Evolutionary conservation across 2,329 filamentous ascomycete genomes (phyloP).

Genomic region (Drechslerella dactyloides): DNA sequence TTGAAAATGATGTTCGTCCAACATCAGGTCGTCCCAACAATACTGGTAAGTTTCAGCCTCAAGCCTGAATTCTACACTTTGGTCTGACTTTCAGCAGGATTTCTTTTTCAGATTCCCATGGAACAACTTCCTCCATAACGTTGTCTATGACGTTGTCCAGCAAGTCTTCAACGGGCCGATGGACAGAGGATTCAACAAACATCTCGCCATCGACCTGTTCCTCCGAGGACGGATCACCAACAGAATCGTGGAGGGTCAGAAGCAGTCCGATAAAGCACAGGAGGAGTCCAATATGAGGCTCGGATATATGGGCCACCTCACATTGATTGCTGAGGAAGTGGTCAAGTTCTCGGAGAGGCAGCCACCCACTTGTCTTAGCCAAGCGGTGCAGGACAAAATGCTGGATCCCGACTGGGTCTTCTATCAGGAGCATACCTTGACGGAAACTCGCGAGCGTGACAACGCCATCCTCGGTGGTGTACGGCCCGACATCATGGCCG

Average conservation of each 20-base stretch:
- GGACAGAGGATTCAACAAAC: constrained; percentile 91
- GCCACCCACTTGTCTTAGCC: constrained; percentile 83
- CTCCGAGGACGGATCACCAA: constrained; percentile 87
- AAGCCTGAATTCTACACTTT: constrained; percentile 6
- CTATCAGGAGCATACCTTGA: constrained; percentile 90
- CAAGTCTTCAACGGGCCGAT: constrained; percentile 99
- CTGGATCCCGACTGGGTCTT: constrained; percentile 90
- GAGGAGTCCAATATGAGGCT: constrained; percentile 83
- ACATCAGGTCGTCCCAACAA: constrained; percentile 90
- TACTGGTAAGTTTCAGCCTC: constrained; percentile 70
- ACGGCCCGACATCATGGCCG: constrained; percentile 85
- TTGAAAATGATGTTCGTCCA: constrained; percentile 97
- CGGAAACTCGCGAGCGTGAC: constrained; percentile 91
- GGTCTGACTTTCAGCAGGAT: constrained; percentile 64
- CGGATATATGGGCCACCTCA: constrained; percentile 98
- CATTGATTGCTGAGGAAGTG: constrained; percentile 95
- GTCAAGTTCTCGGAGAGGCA: constrained; percentile 97
- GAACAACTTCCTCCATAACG: constrained; percentile 99
- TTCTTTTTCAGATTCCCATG: constrained; percentile 99
- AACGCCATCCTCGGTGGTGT: constrained; percentile 98
- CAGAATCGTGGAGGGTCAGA: constrained; percentile 89
- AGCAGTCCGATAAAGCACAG: constrained; percentile 84
- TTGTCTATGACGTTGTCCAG: constrained; percentile 98
- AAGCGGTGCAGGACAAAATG: constrained; percentile 82
- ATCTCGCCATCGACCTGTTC: constrained; percentile 88